phyloP scores from a whole-genome alignment of 2,329 filamentous ascomycete species.

The Fusarium tuaranense region DNA sequence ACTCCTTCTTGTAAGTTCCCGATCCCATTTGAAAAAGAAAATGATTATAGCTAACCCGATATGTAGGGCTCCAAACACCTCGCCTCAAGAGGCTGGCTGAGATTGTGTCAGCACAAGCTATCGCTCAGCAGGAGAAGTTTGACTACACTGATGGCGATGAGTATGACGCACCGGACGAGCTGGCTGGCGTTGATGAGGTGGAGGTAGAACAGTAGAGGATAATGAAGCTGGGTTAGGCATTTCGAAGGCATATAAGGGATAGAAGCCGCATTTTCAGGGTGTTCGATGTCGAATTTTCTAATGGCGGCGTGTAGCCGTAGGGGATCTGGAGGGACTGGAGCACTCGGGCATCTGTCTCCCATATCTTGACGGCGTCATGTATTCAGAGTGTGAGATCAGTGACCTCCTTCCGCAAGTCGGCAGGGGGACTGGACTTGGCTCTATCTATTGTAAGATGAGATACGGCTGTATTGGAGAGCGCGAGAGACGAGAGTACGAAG shows the following conservation, averaged over 20 bases:
- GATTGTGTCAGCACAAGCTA: slow-evolving; percentile 96
- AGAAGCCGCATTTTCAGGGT: slow-evolving; percentile 46
- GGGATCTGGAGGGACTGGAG: slow-evolving; percentile 38
- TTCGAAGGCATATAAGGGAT: slow-evolving; percentile 45
- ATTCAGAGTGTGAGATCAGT: slow-evolving; percentile 31
- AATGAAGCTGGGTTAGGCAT: slow-evolving; percentile 41
- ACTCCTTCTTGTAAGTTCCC: slow-evolving; percentile 87
- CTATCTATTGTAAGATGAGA: slow-evolving; percentile 43
- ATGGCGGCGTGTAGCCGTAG: slow-evolving; percentile 39
- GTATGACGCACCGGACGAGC: slow-evolving; percentile 63
- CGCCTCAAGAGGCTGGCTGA: slow-evolving; percentile 96
- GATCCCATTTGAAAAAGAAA: neutral
- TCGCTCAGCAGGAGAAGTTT: slow-evolving; percentile 91
- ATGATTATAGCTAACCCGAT: slow-evolving; percentile 46
- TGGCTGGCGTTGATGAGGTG: slow-evolving; percentile 64
- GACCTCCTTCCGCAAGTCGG: slow-evolving; percentile 35
- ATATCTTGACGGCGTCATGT: slow-evolving; percentile 43
- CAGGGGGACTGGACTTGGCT: slow-evolving; percentile 23
- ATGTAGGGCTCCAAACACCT: slow-evolving; percentile 92
- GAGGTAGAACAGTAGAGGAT: slow-evolving; percentile 46
- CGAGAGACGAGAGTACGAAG: slow-evolving; percentile 37
- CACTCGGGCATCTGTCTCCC: slow-evolving; percentile 24
- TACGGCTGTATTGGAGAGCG: slow-evolving; percentile 39
- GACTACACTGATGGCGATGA: slow-evolving; percentile 63
- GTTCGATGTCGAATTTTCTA: slow-evolving; percentile 45